Percentiles rank a stretch among this genome's conserved stretches.
Evolutionary conservation across 345 rosid species (phyloP).

Genomic region (Eucalyptus regnans): DNA sequence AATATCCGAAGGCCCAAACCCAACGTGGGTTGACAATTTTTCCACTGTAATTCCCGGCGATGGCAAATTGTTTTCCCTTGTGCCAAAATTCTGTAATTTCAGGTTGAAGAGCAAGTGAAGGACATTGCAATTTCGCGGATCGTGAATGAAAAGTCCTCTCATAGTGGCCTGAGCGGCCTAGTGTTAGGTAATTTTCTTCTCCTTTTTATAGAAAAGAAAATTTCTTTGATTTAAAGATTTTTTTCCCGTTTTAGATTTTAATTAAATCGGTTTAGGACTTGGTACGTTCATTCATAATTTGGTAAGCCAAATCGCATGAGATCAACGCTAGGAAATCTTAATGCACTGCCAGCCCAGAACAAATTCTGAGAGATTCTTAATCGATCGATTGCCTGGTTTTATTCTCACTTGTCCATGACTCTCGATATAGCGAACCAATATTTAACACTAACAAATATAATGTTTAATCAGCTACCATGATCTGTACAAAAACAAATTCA

Average conservation of each 20-base stretch:
- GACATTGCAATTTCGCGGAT: background rate
- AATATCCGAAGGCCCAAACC: background rate
- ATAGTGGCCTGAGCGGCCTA: background rate
- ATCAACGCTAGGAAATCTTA: background rate
- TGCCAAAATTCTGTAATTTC: background rate
- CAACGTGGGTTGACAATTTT: background rate
- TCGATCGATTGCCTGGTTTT: background rate
- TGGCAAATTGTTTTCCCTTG: background rate
- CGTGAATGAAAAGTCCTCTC: background rate
- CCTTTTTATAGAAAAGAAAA: background rate
- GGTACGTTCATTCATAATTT: background rate
- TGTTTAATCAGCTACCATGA: background rate
- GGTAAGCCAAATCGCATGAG: background rate
- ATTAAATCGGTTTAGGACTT: background rate
- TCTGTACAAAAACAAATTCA: background rate
- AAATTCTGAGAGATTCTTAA: background rate
- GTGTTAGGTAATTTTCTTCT: background rate
- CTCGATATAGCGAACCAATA: background rate
- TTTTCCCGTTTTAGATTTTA: background rate
- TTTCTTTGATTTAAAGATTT: background rate
- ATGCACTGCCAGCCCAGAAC: background rate
- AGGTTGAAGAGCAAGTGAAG: background rate
- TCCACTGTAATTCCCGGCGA: background rate
- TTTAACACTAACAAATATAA: background rate
- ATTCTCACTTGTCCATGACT: background rate